Evolutionary conservation across 352 stramenopile species (phyloP).

Genomic region (Pythium utonaiense): DNA sequence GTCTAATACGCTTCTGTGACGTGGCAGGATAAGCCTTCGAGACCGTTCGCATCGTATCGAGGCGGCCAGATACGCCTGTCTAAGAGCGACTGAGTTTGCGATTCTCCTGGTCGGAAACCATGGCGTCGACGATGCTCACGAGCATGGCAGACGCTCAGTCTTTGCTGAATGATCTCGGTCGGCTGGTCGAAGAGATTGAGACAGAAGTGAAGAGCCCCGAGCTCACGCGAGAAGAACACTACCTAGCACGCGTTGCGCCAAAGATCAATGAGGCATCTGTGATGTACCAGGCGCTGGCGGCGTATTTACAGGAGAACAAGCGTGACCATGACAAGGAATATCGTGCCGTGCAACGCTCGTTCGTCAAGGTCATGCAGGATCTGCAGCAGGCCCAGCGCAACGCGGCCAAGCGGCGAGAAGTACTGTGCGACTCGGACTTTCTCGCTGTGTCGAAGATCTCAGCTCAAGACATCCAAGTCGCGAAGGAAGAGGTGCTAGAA

Average conservation of each 20-base stretch:
- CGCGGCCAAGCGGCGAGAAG: conserved; percentile 47
- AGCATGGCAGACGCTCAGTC: conserved; percentile 42
- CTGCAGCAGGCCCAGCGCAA: conserved; percentile 63
- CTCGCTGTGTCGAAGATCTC: conserved; percentile 49
- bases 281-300: conserved; percentile 60
- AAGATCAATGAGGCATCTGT: conserved; percentile 51
- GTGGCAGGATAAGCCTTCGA: background rate
- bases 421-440: conserved; percentile 71
- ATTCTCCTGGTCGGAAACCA: background rate
- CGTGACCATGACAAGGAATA: conserved; percentile 45
- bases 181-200: conserved; percentile 37
- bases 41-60: background rate
- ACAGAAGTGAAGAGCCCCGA: conserved; percentile 30
- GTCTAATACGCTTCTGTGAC: background rate
- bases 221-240: conserved; percentile 57
- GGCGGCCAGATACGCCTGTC: background rate
- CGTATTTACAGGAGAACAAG: conserved; percentile 62
- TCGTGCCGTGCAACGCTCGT: conserved; percentile 52
- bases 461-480: conserved; percentile 62
- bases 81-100: background rate
- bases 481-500: conserved; percentile 73
- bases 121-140: conserved; percentile 25
- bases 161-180: conserved; percentile 32
- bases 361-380: conserved; percentile 65
- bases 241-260: conserved; percentile 36